These are phyloP conservation scores for Teunomyces lycoperdinae DNA, from an alignment of 805 yeast genomes.

Conservation along the genomic window DNA sequence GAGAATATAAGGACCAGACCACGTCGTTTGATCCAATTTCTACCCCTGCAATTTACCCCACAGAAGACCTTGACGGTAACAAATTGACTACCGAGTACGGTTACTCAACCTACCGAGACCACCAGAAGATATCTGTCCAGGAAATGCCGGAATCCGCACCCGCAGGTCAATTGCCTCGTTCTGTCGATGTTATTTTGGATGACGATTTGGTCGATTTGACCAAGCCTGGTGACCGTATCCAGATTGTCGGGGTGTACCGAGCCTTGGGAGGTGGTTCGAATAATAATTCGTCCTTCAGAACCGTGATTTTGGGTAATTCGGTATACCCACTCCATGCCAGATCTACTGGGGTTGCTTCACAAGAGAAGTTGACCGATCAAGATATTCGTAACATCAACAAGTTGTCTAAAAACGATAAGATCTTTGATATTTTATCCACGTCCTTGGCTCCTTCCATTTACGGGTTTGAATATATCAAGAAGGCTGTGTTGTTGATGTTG, in stretches of 20 bases:
- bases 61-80: conserved; percentile 89
- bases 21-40: conserved; percentile 83
- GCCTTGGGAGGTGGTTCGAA: conserved; percentile 74
- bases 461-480: conserved; percentile 88
- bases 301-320: conserved; percentile 85
- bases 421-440: conserved; percentile 75
- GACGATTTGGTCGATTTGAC: conserved; percentile 90
- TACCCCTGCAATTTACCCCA: conserved; percentile 85
- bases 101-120: conserved; percentile 86
- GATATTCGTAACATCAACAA: conserved; percentile 86
- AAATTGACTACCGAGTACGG: conserved; percentile 90
- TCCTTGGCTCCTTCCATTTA: conserved; percentile 95
- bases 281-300: conserved; percentile 68
- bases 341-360: conserved; percentile 78
- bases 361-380: conserved; percentile 64
- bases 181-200: conserved; percentile 88
- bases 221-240: conserved; percentile 96
- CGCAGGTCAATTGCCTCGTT: conserved; percentile 94
- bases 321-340: conserved; percentile 85
- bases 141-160: conserved; percentile 99
- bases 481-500: conserved; percentile 86
- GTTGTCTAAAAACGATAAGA: conserved; percentile 63
- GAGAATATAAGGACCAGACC: conserved; percentile 91
- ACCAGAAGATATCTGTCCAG: conserved; percentile 88
- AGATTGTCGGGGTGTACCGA: conserved; percentile 89